phyloP scores from a whole-genome alignment of 805 yeast genomes.

The Pichia gijzeniarum region DNA sequence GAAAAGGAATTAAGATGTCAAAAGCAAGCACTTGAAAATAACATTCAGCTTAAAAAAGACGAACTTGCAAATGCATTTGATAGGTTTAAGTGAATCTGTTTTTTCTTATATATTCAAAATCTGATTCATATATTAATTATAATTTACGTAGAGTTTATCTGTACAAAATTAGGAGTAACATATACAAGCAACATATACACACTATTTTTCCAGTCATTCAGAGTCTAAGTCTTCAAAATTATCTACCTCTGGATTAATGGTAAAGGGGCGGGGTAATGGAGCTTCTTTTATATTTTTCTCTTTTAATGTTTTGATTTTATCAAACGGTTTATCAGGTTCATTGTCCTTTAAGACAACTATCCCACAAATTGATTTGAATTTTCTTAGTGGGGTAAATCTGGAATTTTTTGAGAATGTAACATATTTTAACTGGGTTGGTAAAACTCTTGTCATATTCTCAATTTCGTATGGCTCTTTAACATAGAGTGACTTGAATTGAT shows the following conservation, averaged over 20 bases:
- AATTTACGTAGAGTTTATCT: too few relatives aligned
- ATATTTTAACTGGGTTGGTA: slow-evolving; percentile 83
- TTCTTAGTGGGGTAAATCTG: slow-evolving; percentile 78
- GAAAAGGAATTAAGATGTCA: slow-evolving; percentile 68
- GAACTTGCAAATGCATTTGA: slow-evolving; percentile 42
- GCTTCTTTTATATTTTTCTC: slow-evolving; percentile 70
- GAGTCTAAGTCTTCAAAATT: slow-evolving; percentile 22
- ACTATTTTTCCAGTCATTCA: slow-evolving; percentile 3
- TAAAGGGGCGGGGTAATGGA: slow-evolving; percentile 66
- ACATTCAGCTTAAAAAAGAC: slow-evolving; percentile 49
- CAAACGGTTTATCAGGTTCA: slow-evolving; percentile 52
- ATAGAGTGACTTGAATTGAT: slow-evolving; percentile 37
- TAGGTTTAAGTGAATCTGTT: slow-evolving; percentile 35
- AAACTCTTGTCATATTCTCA: slow-evolving; percentile 76
- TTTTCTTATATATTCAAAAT: not conserved
- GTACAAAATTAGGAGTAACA: too few relatives aligned
- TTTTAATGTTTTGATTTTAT: slow-evolving; percentile 75
- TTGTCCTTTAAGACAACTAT: slow-evolving; percentile 66
- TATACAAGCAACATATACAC: too few relatives aligned
- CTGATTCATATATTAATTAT: too few relatives aligned
- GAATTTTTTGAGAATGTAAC: slow-evolving; percentile 70
- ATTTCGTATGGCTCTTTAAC: slow-evolving; percentile 62
- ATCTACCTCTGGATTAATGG: slow-evolving; percentile 41
- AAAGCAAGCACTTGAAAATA: slow-evolving; percentile 37
- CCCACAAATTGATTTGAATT: slow-evolving; percentile 62